phyloP scores from a whole-genome alignment of 2,329 filamentous ascomycete genomes.

The Tympanopsis confertula region DNA sequence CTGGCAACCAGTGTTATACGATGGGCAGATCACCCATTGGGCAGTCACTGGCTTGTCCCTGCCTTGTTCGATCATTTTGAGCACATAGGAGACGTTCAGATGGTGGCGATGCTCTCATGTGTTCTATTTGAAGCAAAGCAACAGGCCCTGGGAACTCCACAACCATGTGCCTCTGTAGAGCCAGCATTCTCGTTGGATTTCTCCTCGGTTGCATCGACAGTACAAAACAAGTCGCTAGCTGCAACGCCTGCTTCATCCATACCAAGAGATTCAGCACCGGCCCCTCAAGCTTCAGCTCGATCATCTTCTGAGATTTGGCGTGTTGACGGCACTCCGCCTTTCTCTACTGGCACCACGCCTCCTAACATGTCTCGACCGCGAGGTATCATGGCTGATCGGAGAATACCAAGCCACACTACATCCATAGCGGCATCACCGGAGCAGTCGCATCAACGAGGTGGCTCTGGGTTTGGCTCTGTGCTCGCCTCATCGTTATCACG shows the following conservation, averaged over 20 bases:
- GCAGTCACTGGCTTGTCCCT: conserved; percentile 39
- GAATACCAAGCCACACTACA: conserved; percentile 23
- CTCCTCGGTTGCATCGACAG: neutral
- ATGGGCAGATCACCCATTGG: conserved; percentile 46
- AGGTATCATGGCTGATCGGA: conserved; percentile 24
- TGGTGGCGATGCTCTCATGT: conserved; percentile 55
- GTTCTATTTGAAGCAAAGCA: conserved; percentile 31
- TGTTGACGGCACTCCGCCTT: conserved; percentile 33
- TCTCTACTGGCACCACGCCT: conserved; percentile 38
- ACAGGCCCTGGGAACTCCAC: neutral
- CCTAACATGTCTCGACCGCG: conserved; percentile 27
- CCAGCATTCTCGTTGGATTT: neutral
- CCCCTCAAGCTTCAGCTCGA: conserved; percentile 30
- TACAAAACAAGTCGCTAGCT: neutral
- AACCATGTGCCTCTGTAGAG: neutral
- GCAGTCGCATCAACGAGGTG: conserved; percentile 20
- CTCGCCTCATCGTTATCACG: conserved; percentile 29
- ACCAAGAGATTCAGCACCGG: neutral
- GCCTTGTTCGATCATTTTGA: conserved; percentile 49
- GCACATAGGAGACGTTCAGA: conserved; percentile 46
- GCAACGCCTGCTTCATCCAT: neutral
- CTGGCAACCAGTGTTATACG: conserved; percentile 30
- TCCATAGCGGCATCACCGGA: conserved; percentile 27
- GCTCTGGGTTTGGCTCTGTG: conserved; percentile 24
- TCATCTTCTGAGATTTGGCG: conserved; percentile 38